Base-by-base conservation (phyloP, 805 yeast genomes). In the Candida parachauliodes region DNA sequence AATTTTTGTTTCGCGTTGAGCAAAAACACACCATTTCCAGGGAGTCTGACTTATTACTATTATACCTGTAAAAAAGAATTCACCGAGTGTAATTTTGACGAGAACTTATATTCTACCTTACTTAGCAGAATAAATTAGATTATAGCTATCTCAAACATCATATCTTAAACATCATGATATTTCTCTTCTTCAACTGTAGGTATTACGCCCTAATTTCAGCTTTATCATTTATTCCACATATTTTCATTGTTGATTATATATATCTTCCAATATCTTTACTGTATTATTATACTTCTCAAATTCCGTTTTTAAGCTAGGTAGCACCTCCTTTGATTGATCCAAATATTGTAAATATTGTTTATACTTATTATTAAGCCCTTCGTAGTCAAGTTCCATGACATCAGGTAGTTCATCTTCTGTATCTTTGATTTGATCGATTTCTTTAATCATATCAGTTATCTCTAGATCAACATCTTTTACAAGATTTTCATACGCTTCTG, bases 221-320 rank as follows among this genome's bases (percentile, higher is more conserved):
- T n/a, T n/a, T n/a, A n/a, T n/a, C n/a, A n/a, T 22, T 22, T 22
- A 8, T 22, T 22, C 10, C 10, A 22, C 29, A n/a, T n/a, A n/a
- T 23, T 14, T 29, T 28, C 41, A 35, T 34, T 48, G 51, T 17
- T 30, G 48, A 14, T 43, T 32, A 37, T 47, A 50, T 10, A 46
- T 48, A 4, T 44, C 38, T 36, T 60, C 60, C 34, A 64, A 46
- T 39, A 62, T 57, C 28, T 40, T 41, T 11, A 58, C 46, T 2
- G 65, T 56, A 27, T 60, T 62, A 21, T 55, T 51, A 37, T 66
- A 44, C 36, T 59, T 55, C 36, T 61, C 62, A 16, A 71, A 47
- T 27, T 61, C 60, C 5, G 62, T 60, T 27, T 54, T 52, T 27
- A 59, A 56, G 35, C 50, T 55, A 4, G 77, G 76, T 3, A 72